Percentiles rank a stretch among this genome's conserved stretches.
phyloP scores from a whole-genome alignment of 805 yeast species.

The Yamadazyma akitaensis region DNA sequence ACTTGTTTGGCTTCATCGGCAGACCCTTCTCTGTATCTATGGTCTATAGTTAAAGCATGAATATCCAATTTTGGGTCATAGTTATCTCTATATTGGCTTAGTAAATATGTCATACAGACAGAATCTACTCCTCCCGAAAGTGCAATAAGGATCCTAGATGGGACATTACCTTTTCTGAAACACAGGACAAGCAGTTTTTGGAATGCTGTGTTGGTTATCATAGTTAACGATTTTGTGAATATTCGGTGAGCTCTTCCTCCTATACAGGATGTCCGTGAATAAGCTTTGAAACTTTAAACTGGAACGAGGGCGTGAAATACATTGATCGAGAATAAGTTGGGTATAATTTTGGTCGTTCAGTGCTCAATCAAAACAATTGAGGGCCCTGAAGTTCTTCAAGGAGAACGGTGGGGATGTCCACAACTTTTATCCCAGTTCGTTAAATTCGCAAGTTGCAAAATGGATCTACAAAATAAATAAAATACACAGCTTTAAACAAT shows the following conservation, averaged over 20 bases:
- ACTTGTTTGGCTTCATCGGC: conserved; percentile 47
- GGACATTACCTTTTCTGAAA: conserved; percentile 14
- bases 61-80: conserved; percentile 30
- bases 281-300: too few species aligned
- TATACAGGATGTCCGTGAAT: too few species aligned
- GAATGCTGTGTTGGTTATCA: conserved; percentile 16
- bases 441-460: not conserved
- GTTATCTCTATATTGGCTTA: conserved; percentile 32
- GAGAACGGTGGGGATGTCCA: too few species aligned
- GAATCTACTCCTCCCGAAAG: conserved; percentile 84
- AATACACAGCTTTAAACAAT: too few species aligned
- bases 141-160: conserved; percentile 47
- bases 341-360: too few species aligned
- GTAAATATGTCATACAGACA: conserved; percentile 58
- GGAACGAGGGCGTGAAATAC: too few species aligned
- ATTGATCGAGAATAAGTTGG: too few species aligned
- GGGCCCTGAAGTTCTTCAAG: too few species aligned
- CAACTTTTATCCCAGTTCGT: not conserved
- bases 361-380: too few species aligned
- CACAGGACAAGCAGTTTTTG: conserved; percentile 12
- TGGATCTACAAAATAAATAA: not conserved
- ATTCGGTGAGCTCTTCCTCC: not conserved
- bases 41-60: conserved; percentile 66
- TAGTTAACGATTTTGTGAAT: not conserved
- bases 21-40: conserved; percentile 50